Evolutionary conservation across 306 rosid species (phyloP), one percentile per base, ranked within the genome.

Genomic region (Vigna radiata): DNA sequence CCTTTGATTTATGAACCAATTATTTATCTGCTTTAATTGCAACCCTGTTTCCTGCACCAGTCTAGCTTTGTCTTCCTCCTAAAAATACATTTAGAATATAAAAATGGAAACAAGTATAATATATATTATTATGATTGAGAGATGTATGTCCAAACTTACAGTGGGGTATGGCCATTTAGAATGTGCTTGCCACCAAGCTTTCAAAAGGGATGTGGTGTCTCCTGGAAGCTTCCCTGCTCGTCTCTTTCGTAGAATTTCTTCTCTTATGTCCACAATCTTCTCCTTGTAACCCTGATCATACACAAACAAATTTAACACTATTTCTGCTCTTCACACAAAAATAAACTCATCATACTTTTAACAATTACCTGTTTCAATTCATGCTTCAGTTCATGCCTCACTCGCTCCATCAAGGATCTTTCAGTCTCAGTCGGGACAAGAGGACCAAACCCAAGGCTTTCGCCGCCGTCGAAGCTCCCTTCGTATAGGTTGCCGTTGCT

Each of bases 91-190:
- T 41, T 43, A 43, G 1, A 21, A 21, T 15, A 16, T 17, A 18
- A 8, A 37, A 6, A 7, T 7, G 2, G 44, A 39, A 39, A 25
- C 3, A 25, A 25, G 3, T 25, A 25, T 25, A 25, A 25, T 23
- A 23, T n/a, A n/a, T n/a, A n/a, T n/a, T 23, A 23, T 23, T 23
- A 23, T 23, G 8, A 52, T 11, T 52, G 1, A 54, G 1, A 54
- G 8, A 8, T 1, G 4, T 9, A 12, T 53, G 29, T 19, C 16
- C 36, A 62, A 63, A 79, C 88, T 81, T 83, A 96, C 99, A 69
- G 99, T 96, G 29, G 99, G 99, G 85, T 96, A 96, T n/a, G 99
- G 99, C 99, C 99, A 96, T 82, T 96, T 92, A 9, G 99, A 85
- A 83, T 96, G 99, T 71, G 98, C 76, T 60, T 96, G 92, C 99